Base-by-base conservation (phyloP, 2,329 filamentous ascomycete species). In the Alternaria burnsii region DNA sequence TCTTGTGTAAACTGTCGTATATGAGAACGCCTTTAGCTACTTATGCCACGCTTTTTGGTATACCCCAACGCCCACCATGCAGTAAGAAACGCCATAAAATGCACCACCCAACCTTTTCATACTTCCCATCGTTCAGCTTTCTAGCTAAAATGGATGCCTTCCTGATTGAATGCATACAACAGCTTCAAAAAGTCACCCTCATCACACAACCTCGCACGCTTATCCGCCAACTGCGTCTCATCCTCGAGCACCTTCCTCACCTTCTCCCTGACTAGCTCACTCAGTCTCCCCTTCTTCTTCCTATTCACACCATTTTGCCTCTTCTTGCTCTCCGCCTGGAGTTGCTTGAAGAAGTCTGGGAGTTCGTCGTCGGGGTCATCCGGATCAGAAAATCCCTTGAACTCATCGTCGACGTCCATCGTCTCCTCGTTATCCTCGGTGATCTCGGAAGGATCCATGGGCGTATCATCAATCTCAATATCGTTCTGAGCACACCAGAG, bases 401-500 rank as follows among this genome's bases (percentile, higher is more conserved):
- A 78, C 40, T 85, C 84, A 7, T 82, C 82, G 8, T 79, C 83
- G 5, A 79, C 79, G 20, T 87, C 85, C 79, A 86, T 83, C 28
- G 82, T 66, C 63, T 71, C 72, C 11, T 57, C 80, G 14, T 85
- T 85, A 22, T 82, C 62, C 78, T 80, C 80, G 73, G 63, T 73
- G 4, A 64, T 53, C 9, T 67, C 77, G 18, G 50, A 55, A 3
- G 65, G 54, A 24, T 77, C 75, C 46, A 79, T 42, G 1, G 77
- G 77, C 0, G 84, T 81, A n/a, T 84, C 93, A 59, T 97, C 92
- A 7, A 97, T 79, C 0, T 87, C 79, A 16, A 97, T 88, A 71
- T 93, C 89, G 73, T 97, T 92, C 79, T 96, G 89, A 38, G 93
- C 91, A 77, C 94, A 97, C 86, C 89, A 98, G 3, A 93, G 91